Evolutionary conservation across 2,329 filamentous ascomycete genomes (phyloP), one percentile per base, ranked within the genome.

Genomic region (Penicillium sp.): DNA sequence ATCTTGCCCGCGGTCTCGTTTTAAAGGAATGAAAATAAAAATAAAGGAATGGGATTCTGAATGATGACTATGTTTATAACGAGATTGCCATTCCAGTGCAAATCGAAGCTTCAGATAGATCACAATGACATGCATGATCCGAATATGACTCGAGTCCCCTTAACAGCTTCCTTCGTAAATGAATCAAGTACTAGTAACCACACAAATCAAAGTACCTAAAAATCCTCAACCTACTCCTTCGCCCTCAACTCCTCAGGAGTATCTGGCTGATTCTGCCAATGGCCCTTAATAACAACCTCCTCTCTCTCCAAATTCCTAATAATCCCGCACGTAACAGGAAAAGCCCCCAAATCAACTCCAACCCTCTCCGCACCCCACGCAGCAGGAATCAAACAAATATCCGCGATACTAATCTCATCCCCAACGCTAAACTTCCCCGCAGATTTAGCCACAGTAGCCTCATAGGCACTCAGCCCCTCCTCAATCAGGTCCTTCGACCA

Each of bases 381-480:
- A 0, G 84, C 84, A 4, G 85, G 85, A 52, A 86, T 68, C 22
- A 88, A 68, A 62, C 79, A 83, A 27, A 82, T 79, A 71, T 88
- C 86, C 3, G 86, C 86, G 62, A 87, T 59, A 0, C 81, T 84
- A 3, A 88, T 65, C 0, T 70, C 56, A 68, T 87, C 81, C 0
- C 84, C 86, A 4, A 84, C 79, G 2, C 82, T 85, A 62, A 80
- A 87, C 31, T 59, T 74, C 0, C 84, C 83, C 0, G 81, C 57
- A 53, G 64, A 63, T 21, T 58, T 61, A 0, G 71, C 68, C 0
- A 82, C 65, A 9, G 70, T 65, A 14, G 66, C 59, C 67, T 88
- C 85, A 61, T 86, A 87, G 2, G 84, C 84, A 16, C 65, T 65
- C n/a, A 88, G 71, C 0, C 85, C 85, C 8, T 79, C 75, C 1